phyloP scores from a whole-genome alignment of 202 grass and related monocot genomes.

The Zoysia matrella region DNA sequence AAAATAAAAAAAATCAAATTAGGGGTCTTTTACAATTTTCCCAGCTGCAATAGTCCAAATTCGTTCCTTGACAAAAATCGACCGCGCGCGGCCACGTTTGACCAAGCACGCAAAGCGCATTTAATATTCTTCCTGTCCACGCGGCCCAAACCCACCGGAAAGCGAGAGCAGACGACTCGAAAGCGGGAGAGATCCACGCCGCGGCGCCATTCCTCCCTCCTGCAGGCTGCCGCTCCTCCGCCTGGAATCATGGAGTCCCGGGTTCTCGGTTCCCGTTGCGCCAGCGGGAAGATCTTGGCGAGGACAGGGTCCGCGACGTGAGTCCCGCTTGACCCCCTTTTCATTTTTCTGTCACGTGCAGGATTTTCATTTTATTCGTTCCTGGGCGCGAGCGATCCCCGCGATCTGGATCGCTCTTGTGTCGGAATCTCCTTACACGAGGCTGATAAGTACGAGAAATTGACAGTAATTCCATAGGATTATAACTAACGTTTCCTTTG shows the following conservation, averaged over 20 bases:
- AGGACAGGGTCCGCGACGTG: constrained; percentile 36
- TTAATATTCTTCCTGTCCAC: neutral
- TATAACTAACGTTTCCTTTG: neutral
- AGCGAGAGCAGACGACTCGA: neutral
- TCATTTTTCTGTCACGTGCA: neutral
- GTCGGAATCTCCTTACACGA: too few species aligned
- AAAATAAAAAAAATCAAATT: too few species aligned
- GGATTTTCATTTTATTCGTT: neutral
- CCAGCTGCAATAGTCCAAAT: too few species aligned
- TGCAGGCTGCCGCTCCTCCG: neutral
- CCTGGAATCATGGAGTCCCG: constrained; percentile 50
- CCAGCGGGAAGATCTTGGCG: constrained; percentile 2
- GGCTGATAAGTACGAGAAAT: too few species aligned
- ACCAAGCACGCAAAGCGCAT: neutral
- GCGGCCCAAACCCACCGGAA: neutral
- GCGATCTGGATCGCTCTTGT: neutral
- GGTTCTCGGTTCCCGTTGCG: constrained; percentile 32
- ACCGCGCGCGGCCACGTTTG: neutral
- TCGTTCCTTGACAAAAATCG: too few species aligned
- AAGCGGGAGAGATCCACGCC: neutral
- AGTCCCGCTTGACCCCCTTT: constrained; percentile 7
- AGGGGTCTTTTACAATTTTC: too few species aligned
- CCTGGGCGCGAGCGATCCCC: too few species aligned
- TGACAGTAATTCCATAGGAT: too few species aligned
- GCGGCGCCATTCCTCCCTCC: neutral